These are phyloP conservation scores for Epichloe amarillans DNA, from an alignment of 2,329 filamentous ascomycete genomes.

Conservation along the genomic window DNA sequence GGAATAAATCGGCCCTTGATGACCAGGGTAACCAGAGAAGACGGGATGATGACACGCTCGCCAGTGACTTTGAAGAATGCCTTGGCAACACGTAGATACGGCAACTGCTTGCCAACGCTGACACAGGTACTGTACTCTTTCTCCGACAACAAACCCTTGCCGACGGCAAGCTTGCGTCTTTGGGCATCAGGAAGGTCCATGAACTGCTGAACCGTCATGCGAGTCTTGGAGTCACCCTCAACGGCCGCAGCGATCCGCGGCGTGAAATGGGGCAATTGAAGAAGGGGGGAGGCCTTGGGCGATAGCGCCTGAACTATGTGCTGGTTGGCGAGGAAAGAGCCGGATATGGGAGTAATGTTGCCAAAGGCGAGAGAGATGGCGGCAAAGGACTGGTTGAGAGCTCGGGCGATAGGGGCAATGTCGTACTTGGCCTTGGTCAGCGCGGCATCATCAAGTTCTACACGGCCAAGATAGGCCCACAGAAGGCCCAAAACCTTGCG, in stretches of 20 bases:
- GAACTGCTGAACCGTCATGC: slow-evolving; percentile 72
- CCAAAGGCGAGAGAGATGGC: slow-evolving; percentile 81
- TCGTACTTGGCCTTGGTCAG: slow-evolving; percentile 81
- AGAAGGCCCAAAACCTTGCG: slow-evolving; percentile 80
- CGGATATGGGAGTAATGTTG: slow-evolving; percentile 67
- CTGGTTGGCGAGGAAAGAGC: slow-evolving; percentile 72
- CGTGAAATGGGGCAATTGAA: slow-evolving; percentile 83
- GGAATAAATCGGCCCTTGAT: slow-evolving; percentile 92
- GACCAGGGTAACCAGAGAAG: slow-evolving; percentile 83
- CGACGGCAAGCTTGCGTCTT: slow-evolving; percentile 58
- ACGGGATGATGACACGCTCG: slow-evolving; percentile 83
- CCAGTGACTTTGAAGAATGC: slow-evolving; percentile 98
- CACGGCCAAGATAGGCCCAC: slow-evolving; percentile 87
- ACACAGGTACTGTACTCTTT: slow-evolving; percentile 66
- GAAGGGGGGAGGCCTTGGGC: slow-evolving; percentile 70
- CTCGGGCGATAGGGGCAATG: slow-evolving; percentile 73
- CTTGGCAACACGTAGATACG: slow-evolving; percentile 71
- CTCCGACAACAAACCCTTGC: slow-evolving; percentile 57
- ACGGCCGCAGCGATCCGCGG: slow-evolving; percentile 50
- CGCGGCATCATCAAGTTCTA: slow-evolving; percentile 66
- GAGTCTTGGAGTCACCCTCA: slow-evolving; percentile 62
- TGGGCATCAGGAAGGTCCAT: slow-evolving; percentile 70
- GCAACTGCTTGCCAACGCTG: slow-evolving; percentile 68
- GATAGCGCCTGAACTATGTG: slow-evolving; percentile 80
- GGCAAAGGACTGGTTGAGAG: slow-evolving; percentile 74